Base-by-base conservation (phyloP, 345 rosid species). In the Citrus australasica region DNA sequence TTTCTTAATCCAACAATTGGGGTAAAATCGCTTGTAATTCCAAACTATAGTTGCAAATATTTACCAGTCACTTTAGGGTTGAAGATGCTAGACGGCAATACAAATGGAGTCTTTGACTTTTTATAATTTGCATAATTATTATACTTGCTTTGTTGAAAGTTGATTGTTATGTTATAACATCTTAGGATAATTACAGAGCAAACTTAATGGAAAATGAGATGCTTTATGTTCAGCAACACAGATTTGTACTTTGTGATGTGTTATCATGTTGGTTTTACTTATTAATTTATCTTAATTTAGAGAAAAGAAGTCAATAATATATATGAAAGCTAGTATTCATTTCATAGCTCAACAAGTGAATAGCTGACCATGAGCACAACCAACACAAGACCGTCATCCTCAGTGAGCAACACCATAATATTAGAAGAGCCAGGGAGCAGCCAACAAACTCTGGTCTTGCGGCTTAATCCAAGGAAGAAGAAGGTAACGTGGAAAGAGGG, bases 401-500 rank as follows among this genome's bases (percentile, higher is more conserved):
- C 90, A 22, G 32, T 82, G 1, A 82, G 96, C 48, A 82, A 90
- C 62, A 88, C 94, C 46, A 77, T 93, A 8, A 86, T 90, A 71
- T 38, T 93, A 21, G 93, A 78, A 11, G 83, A 61, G 73, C 80
- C 87, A 25, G 30, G 56, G 46, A 61, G 58, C 66, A 48, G 77
- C 80, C 80, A 82, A 56, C 85, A 83, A 81, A 83, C 95, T 79
- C 87, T 93, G 72, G 88, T 88, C 32, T 87, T 95, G 73, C 90
- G 88, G 7, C 80, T 92, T 67, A 93, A 91, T 67, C 83, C 92
- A 28, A 88, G 82, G 85, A 94, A 89, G 91, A 95, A 94, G 94
- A 91, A 86, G 85, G 98, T 96, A 60, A 78, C 98, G 3, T 96
- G 99, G 99, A 94, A 92, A 84, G 91, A 89, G 21, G 99, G 97